A percentile compares a stretch with the other conserved stretches of the same genome.
phyloP scores from a whole-genome alignment of 805 yeast species.

The Sugiyamaella qingdaonensis region DNA sequence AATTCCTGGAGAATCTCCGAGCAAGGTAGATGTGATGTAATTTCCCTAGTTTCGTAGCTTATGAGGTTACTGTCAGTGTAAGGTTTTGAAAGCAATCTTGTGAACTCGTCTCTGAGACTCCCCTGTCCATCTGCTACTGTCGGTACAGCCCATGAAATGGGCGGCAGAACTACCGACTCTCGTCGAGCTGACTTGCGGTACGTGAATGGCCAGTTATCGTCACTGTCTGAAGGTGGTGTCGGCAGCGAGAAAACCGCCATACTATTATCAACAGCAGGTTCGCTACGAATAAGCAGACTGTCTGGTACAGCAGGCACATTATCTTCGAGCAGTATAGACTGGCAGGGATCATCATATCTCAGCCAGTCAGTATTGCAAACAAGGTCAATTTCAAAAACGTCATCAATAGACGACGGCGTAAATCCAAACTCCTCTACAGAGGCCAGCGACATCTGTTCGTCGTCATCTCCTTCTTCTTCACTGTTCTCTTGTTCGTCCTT shows the following conservation, averaged over 20 bases:
- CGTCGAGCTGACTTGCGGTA: conserved; percentile 4
- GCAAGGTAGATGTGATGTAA: conserved; percentile 17
- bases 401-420: not conserved
- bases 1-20: conserved; percentile 19
- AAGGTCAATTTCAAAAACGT: conserved; percentile 3
- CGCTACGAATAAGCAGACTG: not conserved
- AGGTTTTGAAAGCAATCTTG: conserved; percentile 6
- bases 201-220: conserved; percentile 10
- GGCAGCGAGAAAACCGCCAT: conserved; percentile 1
- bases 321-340: not conserved
- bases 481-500: not conserved
- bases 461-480: not conserved
- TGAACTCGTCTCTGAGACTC: conserved; percentile 8
- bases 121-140: not conserved
- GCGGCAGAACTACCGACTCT: conserved; percentile 8
- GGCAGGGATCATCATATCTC: conserved; percentile 2
- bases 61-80: not conserved
- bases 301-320: not conserved
- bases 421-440: not conserved
- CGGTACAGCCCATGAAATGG: conserved; percentile 4
- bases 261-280: not conserved
- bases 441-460: not conserved
- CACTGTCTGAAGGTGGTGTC: conserved; percentile 4
- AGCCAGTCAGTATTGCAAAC: conserved; percentile 11
- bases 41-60: conserved; percentile 2